Conservation (phyloP, 148 eudicot genomes). For the Tetragonia tetragonoides region DNA sequence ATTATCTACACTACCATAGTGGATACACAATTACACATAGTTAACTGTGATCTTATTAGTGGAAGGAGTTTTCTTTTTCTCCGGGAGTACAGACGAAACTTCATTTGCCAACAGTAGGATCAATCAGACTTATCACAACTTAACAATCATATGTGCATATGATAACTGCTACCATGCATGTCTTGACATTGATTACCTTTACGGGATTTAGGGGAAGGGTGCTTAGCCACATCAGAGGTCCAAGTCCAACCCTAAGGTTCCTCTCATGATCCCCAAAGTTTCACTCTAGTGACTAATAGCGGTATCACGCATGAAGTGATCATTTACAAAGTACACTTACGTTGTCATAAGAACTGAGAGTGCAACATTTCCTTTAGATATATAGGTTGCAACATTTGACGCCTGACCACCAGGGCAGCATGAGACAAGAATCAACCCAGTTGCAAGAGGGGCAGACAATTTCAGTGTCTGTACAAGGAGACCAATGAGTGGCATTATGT, state of each 20-base stretch:
- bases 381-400: conserved; percentile 97
- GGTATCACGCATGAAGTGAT: background rate
- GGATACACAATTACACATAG: too few species aligned
- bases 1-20: background rate
- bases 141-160: background rate
- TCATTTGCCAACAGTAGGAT: background rate
- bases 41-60: too few species aligned
- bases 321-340: conserved; percentile 49
- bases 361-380: conserved; percentile 97
- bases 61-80: too few species aligned
- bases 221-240: background rate
- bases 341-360: conserved; percentile 99
- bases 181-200: background rate
- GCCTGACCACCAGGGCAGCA: conserved; percentile 99
- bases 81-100: background rate
- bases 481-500: background rate
- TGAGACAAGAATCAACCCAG: conserved; percentile 96
- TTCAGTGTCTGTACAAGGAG: conserved; percentile 63
- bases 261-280: conserved; percentile 6
- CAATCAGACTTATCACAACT: background rate
- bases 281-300: conserved; percentile 4
- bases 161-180: background rate
- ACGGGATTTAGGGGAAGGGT: background rate
- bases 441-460: conserved; percentile 96
- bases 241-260: background rate